Conservation (phyloP, 1,284 basidiomycete species). For the Leccinum insolens region DNA sequence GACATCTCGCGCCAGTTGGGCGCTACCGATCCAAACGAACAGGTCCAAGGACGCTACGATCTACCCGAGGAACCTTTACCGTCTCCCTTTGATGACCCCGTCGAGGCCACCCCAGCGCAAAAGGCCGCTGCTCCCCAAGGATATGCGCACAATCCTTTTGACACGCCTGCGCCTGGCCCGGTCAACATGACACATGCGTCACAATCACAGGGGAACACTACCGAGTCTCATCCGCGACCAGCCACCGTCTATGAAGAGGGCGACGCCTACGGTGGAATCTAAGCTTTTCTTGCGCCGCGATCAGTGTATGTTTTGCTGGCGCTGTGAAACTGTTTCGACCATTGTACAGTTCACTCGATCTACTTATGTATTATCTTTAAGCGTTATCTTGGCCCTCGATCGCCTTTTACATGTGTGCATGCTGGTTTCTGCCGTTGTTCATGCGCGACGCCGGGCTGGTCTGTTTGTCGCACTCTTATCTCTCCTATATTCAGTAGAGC, state of each 20-base stretch:
- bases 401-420: conserved; percentile 14
- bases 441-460: conserved; percentile 30
- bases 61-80: conserved; percentile 31
- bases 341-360: conserved; percentile 22
- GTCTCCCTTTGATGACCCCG: conserved; percentile 33
- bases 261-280: conserved; percentile 71
- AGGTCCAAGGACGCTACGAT: conserved; percentile 13
- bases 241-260: conserved; percentile 58
- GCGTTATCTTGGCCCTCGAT: conserved; percentile 2
- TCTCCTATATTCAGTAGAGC: conserved; percentile 28
- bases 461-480: conserved; percentile 23
- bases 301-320: conserved; percentile 14
- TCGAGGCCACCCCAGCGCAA: conserved; percentile 9
- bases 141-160: conserved; percentile 20
- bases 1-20: conserved; percentile 64
- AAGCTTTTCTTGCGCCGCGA: conserved; percentile 19
- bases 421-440: conserved; percentile 29
- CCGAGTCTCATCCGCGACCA: conserved; percentile 35
- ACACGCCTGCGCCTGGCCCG: not conserved
- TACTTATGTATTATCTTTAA: conserved; percentile 30
- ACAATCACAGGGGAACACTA: conserved; percentile 10
- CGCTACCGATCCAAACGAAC: conserved; percentile 42
- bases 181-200: conserved; percentile 7
- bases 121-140: conserved; percentile 24
- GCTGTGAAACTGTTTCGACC: conserved; percentile 11